A percentile compares a stretch with the other conserved stretches of the same genome.
phyloP scores from a whole-genome alignment of 306 rosid species.

The Medicago lupulina region DNA sequence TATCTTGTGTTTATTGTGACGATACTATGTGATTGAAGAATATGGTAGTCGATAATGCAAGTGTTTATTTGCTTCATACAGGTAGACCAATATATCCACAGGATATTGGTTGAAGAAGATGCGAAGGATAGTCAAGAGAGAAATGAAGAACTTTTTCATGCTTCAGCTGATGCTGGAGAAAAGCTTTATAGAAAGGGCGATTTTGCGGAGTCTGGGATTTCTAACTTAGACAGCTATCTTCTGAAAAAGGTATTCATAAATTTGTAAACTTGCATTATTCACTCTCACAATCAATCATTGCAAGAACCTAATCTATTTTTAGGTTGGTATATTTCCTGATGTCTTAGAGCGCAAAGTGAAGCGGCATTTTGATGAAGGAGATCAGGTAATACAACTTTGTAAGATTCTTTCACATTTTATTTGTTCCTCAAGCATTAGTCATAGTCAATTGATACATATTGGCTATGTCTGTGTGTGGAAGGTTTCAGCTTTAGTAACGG shows the following conservation, averaged over 20 bases:
- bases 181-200: conserved; percentile 84
- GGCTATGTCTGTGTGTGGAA: conserved; percentile 44
- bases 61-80: conserved; percentile 40
- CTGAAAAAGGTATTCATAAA: conserved; percentile 63
- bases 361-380: conserved; percentile 91
- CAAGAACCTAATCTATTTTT: conserved; percentile 47
- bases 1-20: neutral
- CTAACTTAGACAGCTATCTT: conserved; percentile 72
- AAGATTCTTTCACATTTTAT: conserved; percentile 39
- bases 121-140: conserved; percentile 60
- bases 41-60: neutral
- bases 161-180: conserved; percentile 77
- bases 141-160: conserved; percentile 63
- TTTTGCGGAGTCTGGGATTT: conserved; percentile 69
- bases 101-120: conserved; percentile 91
- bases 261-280: conserved; percentile 25
- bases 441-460: conserved; percentile 29
- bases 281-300: conserved; percentile 20
- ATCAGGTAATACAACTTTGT: conserved; percentile 50
- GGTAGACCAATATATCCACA: conserved; percentile 93
- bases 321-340: conserved; percentile 99
- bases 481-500: conserved; percentile 94
- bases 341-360: conserved; percentile 83
- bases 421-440: conserved; percentile 27
- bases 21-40: neutral